phyloP scores from a whole-genome alignment of 1,284 basidiomycete genomes.

The Meripilus lineatus region DNA sequence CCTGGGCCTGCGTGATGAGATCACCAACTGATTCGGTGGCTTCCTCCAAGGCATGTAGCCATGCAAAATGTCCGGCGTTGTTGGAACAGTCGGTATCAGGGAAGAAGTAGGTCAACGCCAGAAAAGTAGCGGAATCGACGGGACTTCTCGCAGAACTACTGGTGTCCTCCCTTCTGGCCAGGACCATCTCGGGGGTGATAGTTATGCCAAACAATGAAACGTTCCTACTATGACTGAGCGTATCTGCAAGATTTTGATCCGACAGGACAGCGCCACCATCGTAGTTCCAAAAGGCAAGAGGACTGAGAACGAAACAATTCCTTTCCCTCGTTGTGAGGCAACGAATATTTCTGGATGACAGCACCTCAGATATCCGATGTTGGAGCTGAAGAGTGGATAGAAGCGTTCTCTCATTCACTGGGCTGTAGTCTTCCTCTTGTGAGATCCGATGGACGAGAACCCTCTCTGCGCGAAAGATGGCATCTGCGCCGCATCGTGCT shows the following conservation, averaged over 20 bases:
- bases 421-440: constrained; percentile 44
- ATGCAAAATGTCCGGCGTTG: constrained; percentile 54
- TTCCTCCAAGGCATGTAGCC: constrained; percentile 54
- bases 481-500: constrained; percentile 66
- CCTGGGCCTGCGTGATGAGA: constrained; percentile 44
- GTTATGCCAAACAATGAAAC: constrained; percentile 54
- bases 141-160: constrained; percentile 46
- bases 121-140: constrained; percentile 56
- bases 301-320: constrained; percentile 66
- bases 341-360: constrained; percentile 37
- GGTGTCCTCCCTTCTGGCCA: constrained; percentile 59
- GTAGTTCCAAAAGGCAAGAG: constrained; percentile 69
- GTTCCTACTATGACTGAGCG: constrained; percentile 48
- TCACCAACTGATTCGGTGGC: constrained; percentile 40
- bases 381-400: constrained; percentile 62
- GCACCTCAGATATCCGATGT: constrained; percentile 42
- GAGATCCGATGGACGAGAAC: constrained; percentile 61
- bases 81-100: constrained; percentile 65
- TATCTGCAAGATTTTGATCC: constrained; percentile 54
- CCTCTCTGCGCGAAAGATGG: constrained; percentile 76
- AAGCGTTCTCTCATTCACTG: constrained; percentile 56
- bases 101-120: constrained; percentile 78
- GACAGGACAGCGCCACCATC: constrained; percentile 46
- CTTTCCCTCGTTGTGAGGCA: constrained; percentile 48
- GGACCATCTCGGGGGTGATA: constrained; percentile 67